phyloP scores from a whole-genome alignment of 2,329 filamentous ascomycete species.

The Coniochaeta ligniaria region DNA sequence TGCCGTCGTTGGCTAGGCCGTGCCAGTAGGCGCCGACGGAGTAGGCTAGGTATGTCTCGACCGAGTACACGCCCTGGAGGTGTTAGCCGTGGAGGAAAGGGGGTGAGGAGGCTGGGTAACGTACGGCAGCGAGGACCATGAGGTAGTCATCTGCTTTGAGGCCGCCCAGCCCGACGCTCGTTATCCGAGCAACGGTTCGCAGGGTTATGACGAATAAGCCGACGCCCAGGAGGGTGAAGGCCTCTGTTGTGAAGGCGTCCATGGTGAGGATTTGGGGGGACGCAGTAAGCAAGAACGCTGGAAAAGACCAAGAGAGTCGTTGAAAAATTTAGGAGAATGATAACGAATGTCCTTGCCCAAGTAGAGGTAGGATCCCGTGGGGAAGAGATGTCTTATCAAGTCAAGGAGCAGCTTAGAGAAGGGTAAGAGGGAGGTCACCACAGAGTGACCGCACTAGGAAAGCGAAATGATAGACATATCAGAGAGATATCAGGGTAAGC shows the following conservation, averaged over 20 bases:
- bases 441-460: not conserved
- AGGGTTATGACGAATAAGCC: constrained; percentile 41
- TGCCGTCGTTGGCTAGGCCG: constrained; percentile 24
- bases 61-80: constrained; percentile 10
- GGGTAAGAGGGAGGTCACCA: not conserved
- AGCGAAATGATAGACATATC: not conserved
- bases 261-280: constrained; percentile 3
- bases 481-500: not conserved
- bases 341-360: not conserved
- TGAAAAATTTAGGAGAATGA: not conserved
- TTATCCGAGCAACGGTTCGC: constrained; percentile 41
- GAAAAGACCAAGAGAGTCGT: not conserved
- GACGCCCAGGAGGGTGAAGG: constrained; percentile 42
- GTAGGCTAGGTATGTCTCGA: constrained; percentile 21
- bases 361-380: not conserved
- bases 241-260: constrained; percentile 31
- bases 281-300: not conserved
- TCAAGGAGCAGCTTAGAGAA: not conserved
- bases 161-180: constrained; percentile 36
- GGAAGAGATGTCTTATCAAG: not conserved
- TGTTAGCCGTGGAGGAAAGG: constrained; percentile 6
- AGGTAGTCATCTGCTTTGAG: constrained; percentile 53
- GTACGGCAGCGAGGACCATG: constrained; percentile 45
- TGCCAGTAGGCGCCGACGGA: constrained; percentile 18
- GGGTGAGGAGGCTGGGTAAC: not conserved